These are phyloP conservation scores for Nitzschia inconspicua DNA, from an alignment of 108 stramenopile species.

Conservation along the genomic window DNA sequence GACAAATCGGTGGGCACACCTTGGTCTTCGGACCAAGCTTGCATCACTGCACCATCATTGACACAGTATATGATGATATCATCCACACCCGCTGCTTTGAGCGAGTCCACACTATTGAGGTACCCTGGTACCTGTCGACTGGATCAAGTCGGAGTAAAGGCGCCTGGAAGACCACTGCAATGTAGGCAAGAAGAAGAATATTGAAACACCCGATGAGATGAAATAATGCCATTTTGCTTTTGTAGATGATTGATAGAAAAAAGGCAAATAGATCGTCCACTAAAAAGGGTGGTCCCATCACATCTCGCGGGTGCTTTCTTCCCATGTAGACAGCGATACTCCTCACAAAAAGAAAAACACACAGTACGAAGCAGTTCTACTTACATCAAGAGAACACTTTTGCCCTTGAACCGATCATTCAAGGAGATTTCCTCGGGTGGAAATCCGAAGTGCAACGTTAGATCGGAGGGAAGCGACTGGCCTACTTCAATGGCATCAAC, in stretches of 20 bases:
- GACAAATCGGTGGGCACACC: conserved; percentile 10
- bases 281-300: too few species aligned
- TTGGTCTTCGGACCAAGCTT: conserved; percentile 50
- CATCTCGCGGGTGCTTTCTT: too few species aligned
- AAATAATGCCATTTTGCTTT: too few species aligned
- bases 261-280: too few species aligned
- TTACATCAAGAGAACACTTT: conserved; percentile 58
- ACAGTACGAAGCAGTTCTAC: too few species aligned
- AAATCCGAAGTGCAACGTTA: conserved; percentile 36
- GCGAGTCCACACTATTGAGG: conserved; percentile 61
- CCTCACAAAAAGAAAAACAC: too few species aligned
- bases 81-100: conserved; percentile 40
- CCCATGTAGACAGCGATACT: too few species aligned
- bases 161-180: conserved; percentile 61
- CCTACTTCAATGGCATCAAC: conserved; percentile 32
- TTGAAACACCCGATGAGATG: too few species aligned
- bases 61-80: conserved; percentile 72
- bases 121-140: conserved; percentile 50
- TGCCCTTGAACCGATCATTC: conserved; percentile 43
- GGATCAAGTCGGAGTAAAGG: conserved; percentile 82
- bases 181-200: too few species aligned
- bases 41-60: conserved; percentile 55
- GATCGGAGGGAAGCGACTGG: conserved; percentile 24
- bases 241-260: too few species aligned
- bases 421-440: conserved; percentile 43